Evolutionary conservation across 768 basidiomycete species (phyloP), one percentile per base, ranked within the genome.

Genomic region (Tremella fuciformis): DNA sequence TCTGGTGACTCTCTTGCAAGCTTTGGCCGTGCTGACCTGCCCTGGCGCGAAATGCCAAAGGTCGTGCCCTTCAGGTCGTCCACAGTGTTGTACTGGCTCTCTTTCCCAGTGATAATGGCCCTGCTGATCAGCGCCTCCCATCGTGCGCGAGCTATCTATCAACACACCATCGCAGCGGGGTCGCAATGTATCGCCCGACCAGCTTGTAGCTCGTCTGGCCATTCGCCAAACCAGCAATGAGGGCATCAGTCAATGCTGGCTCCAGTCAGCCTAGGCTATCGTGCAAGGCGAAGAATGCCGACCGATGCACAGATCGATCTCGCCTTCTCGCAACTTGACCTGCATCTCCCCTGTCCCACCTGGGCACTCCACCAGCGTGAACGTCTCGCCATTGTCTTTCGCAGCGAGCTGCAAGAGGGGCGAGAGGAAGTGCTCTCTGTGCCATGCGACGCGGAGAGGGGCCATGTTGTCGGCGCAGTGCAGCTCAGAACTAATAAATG

Each of bases 201-300:
- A 97, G 85, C 75, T 88, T 91, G 78, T 96, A 99, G 7, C 87
- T 84, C 53, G 83, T 82, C 0, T 88, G 88, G 1, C 91, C 90
- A 56, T 91, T 92, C 7, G 90, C 91, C 55, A 96, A 89, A 0
- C 93, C 93, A 50, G 91, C 88, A 62, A 96, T 90, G 26, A 97
- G 79, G 0, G 89, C 83, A 69, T 94, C 93, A 0, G 93, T 96
- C 49, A 97, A 83, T 0, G 70, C 91, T 89, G 53, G 86, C 88
- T 88, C 2, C 39, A 7, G 46, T 92, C 79, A 69, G 89, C 56
- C 91, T 4, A 22, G 6, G 16, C 15, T 15, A 6, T 15, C 15
- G 7, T 13, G 49, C 24, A 24, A 6, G n/a, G 42, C 1, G 19
- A 37, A 16, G 24, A 13, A 4, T 24, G 46, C 9, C 26, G 69